Conservation (phyloP, 2,329 filamentous ascomycete genomes). For the Penicillium sp. region DNA sequence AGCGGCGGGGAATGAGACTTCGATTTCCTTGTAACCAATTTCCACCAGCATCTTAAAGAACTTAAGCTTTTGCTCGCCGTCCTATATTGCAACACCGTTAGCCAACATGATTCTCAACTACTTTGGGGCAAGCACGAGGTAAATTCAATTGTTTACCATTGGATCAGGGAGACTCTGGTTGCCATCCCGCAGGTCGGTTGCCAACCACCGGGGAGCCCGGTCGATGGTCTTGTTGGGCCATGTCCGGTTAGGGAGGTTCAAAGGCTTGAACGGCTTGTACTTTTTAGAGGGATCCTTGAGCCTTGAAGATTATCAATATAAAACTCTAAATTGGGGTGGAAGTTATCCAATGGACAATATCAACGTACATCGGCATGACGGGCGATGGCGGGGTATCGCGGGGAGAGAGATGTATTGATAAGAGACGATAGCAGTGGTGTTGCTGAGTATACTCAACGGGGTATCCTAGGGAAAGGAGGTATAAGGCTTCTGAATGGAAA, state of each 20-base stretch:
- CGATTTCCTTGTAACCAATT: constrained; percentile 96
- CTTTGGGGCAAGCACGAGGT: not conserved
- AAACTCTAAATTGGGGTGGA: not conserved
- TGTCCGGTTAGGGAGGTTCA: constrained; percentile 56
- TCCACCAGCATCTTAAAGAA: constrained; percentile 95
- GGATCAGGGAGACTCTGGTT: constrained; percentile 93
- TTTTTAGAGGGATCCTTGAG: constrained; percentile 52
- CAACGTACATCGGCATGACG: constrained; percentile 41
- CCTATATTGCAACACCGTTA: constrained; percentile 53
- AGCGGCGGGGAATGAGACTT: constrained; percentile 92
- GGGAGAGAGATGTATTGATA: constrained; percentile 14
- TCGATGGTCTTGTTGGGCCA: constrained; percentile 82
- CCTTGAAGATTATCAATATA: constrained; percentile 30
- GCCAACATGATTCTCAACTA: constrained; percentile 24
- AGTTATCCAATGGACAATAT: not conserved
- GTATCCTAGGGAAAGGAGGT: not conserved
- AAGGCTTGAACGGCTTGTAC: constrained; percentile 49
- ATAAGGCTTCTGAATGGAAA: not conserved
- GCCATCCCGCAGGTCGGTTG: constrained; percentile 84
- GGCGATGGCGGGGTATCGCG: constrained; percentile 27
- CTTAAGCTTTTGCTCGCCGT: constrained; percentile 88
- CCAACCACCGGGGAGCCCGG: constrained; percentile 87
- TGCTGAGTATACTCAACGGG: not conserved
- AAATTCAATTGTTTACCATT: constrained; percentile 62
- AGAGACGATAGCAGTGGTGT: constrained; percentile 11